Evolutionary conservation across 495 filamentous ascomycete genomes (phyloP).

Genomic region (Lasiosphaeria hispida): DNA sequence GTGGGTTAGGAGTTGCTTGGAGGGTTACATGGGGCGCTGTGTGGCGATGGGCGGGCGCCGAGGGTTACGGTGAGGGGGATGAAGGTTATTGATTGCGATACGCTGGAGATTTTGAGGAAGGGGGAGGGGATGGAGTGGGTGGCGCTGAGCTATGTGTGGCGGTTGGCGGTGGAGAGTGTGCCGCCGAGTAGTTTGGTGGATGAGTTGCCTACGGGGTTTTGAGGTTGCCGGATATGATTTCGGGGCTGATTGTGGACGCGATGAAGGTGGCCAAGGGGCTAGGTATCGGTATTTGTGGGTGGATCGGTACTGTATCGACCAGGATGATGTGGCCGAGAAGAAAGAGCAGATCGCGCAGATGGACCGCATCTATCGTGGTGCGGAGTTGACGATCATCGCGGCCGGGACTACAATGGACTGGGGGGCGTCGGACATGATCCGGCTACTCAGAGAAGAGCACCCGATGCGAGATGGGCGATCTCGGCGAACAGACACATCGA

Average conservation of each 20-base stretch:
- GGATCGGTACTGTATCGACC: slow-evolving; percentile 15
- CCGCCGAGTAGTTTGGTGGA: neutral
- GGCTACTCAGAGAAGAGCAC: slow-evolving; percentile 9
- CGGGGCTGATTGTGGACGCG: slow-evolving; percentile 3
- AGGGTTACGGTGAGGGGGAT: neutral
- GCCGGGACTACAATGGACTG: slow-evolving; percentile 12
- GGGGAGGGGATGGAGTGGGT: neutral
- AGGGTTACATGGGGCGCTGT: neutral
- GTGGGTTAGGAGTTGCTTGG: neutral
- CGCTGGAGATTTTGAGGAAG: neutral
- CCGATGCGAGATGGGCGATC: neutral
- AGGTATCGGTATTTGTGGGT: slow-evolving; percentile 17
- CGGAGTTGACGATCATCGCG: slow-evolving; percentile 28
- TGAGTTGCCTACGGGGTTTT: neutral
- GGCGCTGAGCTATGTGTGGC: neutral
- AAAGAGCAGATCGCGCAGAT: slow-evolving; percentile 6
- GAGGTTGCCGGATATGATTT: neutral
- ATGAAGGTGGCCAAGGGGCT: neutral
- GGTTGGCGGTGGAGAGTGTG: neutral
- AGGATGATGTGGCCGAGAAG: slow-evolving; percentile 1
- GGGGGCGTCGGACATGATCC: neutral
- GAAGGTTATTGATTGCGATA: slow-evolving; percentile 1
- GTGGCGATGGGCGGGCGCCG: neutral
- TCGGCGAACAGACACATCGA: neutral
- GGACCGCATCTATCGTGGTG: slow-evolving; percentile 9